Base-by-base conservation (phyloP, 129 eudicot species). In the Flaveria linearis region DNA sequence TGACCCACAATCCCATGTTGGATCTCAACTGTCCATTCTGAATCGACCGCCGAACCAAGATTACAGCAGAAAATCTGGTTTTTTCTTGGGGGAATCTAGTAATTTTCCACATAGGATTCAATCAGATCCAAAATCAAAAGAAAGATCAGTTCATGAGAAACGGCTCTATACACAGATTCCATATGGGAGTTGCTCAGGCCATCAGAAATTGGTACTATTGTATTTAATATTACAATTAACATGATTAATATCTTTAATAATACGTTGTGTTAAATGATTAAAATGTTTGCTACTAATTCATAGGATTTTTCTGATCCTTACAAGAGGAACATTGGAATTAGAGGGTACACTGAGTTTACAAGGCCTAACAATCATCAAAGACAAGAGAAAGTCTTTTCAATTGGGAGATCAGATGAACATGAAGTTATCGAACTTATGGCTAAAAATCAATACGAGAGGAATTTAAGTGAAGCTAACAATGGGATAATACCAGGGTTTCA, bases 351-450 rank as follows among this genome's bases (percentile, higher is more conserved):
- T 42, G 86, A 78, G 9, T 78, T 64, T 43, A 66, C 72, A n/a
- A 73, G 80, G 43, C 82, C 76, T 26, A 82, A 74, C 13, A 76
- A 71, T 46, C 76, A 84, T 43, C 87, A 79, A 69, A 76, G 84
- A 76, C 82, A 80, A 76, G 84, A 80, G 33, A 79, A 65, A 8
- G 53, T 51, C 17, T 73, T 84, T 41, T 73, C 81, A 0, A 72
- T 56, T 50, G 91, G 82, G 52, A 76, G 80, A 23, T 84, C 85
- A 9, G 97, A 93, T 69, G 98, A 91, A 63, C 85, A 83, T 75
- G 98, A 91, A 55, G 82, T 94, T 17, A 92, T 85, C 9, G 97
- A 91, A 83, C 91, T 94, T 1, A 50, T 94, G 90, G 97, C 97
- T 0, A 87, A 84, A 74, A 85, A 91, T 68, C 93, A 91, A 64